Conservation (phyloP, 352 stramenopile genomes). For the Pythium vanterpoolii region DNA sequence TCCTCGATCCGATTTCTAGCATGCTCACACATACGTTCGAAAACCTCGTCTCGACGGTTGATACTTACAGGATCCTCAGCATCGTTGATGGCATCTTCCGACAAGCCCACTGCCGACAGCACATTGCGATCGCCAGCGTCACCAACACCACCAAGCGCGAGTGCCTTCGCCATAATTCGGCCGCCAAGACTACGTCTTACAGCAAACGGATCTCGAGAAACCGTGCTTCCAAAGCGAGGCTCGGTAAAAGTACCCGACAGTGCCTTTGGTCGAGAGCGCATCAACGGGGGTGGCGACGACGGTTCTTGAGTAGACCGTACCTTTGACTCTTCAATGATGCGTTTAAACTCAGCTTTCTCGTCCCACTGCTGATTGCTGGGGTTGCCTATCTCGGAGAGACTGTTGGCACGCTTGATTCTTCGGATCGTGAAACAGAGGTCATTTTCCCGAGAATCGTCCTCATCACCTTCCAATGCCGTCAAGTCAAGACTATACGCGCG, state of each 20-base stretch:
- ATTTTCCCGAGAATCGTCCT: conserved; percentile 30
- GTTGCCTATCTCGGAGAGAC: conserved; percentile 56
- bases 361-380: conserved; percentile 63
- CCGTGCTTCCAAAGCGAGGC: conserved; percentile 47
- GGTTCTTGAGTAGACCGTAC: conserved; percentile 45
- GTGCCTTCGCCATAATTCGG: conserved; percentile 11
- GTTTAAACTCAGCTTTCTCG: conserved; percentile 72
- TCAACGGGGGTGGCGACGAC: conserved; percentile 27
- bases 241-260: conserved; percentile 59
- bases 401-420: conserved; percentile 66
- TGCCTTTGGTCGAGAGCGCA: conserved; percentile 46
- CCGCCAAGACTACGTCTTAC: conserved; percentile 5
- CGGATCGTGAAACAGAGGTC: conserved; percentile 28
- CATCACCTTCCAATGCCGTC: conserved; percentile 26
- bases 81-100: conserved; percentile 60
- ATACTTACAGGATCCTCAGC: conserved; percentile 40
- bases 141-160: conserved; percentile 16
- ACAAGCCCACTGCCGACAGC: conserved; percentile 55
- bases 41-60: conserved; percentile 35
- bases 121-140: conserved; percentile 46
- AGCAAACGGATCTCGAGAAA: conserved; percentile 48
- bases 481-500: conserved; percentile 64
- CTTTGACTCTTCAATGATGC: conserved; percentile 63
- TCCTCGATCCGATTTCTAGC: conserved; percentile 66
- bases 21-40: conserved; percentile 63